A percentile compares a stretch with the other conserved stretches of the same genome.
Conservation (phyloP, 163 green algal species). For the Scenedesmus sp. region DNA sequence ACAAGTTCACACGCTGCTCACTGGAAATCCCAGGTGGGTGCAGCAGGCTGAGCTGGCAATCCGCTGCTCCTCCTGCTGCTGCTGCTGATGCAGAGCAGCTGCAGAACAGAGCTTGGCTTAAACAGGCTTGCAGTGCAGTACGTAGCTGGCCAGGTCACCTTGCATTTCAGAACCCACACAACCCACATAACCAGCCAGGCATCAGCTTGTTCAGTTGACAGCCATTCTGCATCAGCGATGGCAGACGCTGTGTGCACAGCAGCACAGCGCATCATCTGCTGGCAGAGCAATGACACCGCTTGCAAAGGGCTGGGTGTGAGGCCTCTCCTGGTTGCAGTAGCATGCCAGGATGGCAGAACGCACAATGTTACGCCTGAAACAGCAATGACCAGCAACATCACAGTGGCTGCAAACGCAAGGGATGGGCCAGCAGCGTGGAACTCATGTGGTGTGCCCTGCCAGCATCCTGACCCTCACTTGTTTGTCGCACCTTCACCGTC, state of each 20-base stretch:
- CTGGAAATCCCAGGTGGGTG: slow-evolving; percentile 66
- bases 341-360: background rate
- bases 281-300: background rate
- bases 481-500: no score
- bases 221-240: background rate
- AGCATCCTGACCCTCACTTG: no score
- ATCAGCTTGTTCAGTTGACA: background rate
- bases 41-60: slow-evolving; percentile 6
- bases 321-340: no score
- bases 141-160: background rate
- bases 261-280: background rate
- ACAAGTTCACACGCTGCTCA: slow-evolving; percentile 74
- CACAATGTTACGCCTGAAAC: background rate
- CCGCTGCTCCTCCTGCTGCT: background rate
- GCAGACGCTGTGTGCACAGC: background rate
- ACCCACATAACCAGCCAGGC: background rate
- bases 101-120: background rate
- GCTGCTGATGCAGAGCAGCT: background rate
- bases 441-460: no score
- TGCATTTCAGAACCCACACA: background rate
- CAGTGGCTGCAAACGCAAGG: no score
- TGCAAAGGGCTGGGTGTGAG: no score
- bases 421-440: background rate
- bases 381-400: background rate
- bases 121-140: background rate